phyloP scores from a whole-genome alignment of 2,329 filamentous ascomycete species.

The Botrytis byssoidea region DNA sequence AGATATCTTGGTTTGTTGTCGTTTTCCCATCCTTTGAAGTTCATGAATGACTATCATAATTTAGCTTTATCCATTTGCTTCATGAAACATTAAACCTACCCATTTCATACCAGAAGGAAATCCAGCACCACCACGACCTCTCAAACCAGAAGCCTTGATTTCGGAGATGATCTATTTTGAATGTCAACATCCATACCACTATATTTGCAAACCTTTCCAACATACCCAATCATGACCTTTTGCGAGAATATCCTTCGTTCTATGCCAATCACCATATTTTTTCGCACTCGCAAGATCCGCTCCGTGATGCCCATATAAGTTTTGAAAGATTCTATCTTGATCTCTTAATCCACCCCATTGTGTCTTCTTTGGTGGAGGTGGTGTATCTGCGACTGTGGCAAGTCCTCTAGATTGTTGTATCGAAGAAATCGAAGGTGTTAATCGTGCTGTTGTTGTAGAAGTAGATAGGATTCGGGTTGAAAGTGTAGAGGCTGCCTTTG shows the following conservation, averaged over 20 bases:
- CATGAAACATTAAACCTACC: constrained; percentile 55
- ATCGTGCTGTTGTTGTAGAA: constrained; percentile 33
- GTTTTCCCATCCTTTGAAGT: constrained; percentile 99
- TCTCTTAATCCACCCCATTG: constrained; percentile 86
- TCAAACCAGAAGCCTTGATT: constrained; percentile 92
- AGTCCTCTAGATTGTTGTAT: constrained; percentile 64
- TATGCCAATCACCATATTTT: constrained; percentile 99
- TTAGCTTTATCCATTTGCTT: constrained; percentile 25
- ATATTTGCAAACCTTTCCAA: constrained; percentile 10
- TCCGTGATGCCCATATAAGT: constrained; percentile 91
- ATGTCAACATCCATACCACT: constrained; percentile 27
- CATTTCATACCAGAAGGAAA: constrained; percentile 99
- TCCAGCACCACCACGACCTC: constrained; percentile 94
- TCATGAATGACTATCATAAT: constrained; percentile 86
- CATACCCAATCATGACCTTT: constrained; percentile 93
- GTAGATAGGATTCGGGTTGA: constrained; percentile 37
- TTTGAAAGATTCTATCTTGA: constrained; percentile 98
- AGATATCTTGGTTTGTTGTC: constrained; percentile 93
- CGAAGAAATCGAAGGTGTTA: constrained; percentile 44
- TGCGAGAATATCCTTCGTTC: constrained; percentile 95
- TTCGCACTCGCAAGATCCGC: constrained; percentile 89
- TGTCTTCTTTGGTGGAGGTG: constrained; percentile 62
- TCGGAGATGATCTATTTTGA: constrained; percentile 78
- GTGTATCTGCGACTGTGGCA: constrained; percentile 75
- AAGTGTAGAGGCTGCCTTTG: constrained; percentile 36